Conservation (phyloP, 1,284 basidiomycete species). For the Cryptococcus floricola region DNA sequence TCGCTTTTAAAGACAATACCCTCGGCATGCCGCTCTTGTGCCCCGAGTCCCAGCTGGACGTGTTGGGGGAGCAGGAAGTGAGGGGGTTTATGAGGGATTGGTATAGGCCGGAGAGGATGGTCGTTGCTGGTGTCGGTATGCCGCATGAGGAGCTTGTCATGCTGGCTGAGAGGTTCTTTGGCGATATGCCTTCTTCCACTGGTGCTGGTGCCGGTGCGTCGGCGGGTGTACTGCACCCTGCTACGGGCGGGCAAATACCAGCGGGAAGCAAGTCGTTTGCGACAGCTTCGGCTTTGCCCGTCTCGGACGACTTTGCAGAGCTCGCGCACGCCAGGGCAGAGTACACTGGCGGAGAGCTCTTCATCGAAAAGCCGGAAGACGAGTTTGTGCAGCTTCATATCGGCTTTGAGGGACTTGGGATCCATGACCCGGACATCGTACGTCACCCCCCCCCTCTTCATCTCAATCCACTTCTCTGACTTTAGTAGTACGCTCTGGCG, state of each 20-base stretch:
- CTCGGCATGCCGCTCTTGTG: slow-evolving; percentile 88
- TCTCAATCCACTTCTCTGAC: not conserved
- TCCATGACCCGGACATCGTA: slow-evolving; percentile 83
- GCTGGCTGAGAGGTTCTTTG: slow-evolving; percentile 77
- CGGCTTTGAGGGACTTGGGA: slow-evolving; percentile 86
- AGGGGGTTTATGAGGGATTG: slow-evolving; percentile 70
- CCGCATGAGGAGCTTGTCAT: slow-evolving; percentile 82
- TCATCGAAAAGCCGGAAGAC: slow-evolving; percentile 60
- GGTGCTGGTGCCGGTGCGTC: slow-evolving; percentile 20
- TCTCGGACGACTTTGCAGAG: slow-evolving; percentile 37
- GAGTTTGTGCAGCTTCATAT: slow-evolving; percentile 94
- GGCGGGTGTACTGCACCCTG: slow-evolving; percentile 41
- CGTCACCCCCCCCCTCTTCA: slow-evolving; percentile 11
- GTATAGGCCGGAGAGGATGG: slow-evolving; percentile 91
- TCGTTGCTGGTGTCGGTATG: slow-evolving; percentile 91
- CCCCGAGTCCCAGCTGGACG: slow-evolving; percentile 73
- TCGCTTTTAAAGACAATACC: slow-evolving; percentile 74
- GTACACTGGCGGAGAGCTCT: slow-evolving; percentile 79
- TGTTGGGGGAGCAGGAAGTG: slow-evolving; percentile 65
- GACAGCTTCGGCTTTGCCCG: slow-evolving; percentile 24
- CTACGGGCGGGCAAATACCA: slow-evolving; percentile 44
- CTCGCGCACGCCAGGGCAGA: slow-evolving; percentile 55
- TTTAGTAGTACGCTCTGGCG: slow-evolving; percentile 69
- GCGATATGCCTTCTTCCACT: slow-evolving; percentile 57
- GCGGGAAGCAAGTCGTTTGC: slow-evolving; percentile 38